Percentiles rank a stretch among this genome's conserved stretches.
Conservation (phyloP, 192 early-diverging fungal species). For the Umbelopsis ramanniana region DNA sequence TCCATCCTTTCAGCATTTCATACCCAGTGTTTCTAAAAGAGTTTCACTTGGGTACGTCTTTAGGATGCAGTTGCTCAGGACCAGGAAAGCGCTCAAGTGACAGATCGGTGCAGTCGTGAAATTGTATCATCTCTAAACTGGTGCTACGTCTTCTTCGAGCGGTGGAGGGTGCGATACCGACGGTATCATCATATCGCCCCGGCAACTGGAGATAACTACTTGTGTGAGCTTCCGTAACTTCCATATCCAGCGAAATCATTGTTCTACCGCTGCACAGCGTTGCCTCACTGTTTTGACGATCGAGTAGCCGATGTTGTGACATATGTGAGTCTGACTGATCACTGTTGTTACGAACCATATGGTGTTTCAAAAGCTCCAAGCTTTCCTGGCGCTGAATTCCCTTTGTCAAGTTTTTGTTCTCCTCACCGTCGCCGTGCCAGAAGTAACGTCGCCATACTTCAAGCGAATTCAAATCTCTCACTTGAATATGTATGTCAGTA, state of each 20-base stretch:
- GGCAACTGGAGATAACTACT: slow-evolving; percentile 15
- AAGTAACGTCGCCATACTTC: slow-evolving; percentile 15
- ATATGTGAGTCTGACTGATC: not conserved
- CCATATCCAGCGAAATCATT: not conserved
- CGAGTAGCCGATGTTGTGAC: not conserved
- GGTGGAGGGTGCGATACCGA: not conserved
- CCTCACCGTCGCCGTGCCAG: not conserved
- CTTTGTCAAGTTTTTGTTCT: not conserved
- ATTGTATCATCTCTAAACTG: slow-evolving; percentile 4
- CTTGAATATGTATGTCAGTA: slow-evolving; percentile 24
- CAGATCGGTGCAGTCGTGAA: not conserved
- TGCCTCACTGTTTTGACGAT: slow-evolving; percentile 18
- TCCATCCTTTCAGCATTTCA: too few species aligned
- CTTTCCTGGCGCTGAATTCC: not conserved
- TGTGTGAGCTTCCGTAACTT: not conserved
- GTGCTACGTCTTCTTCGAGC: slow-evolving; percentile 10
- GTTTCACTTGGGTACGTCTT: not conserved
- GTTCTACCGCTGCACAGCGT: not conserved
- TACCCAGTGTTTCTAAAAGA: not conserved
- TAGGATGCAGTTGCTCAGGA: not conserved
- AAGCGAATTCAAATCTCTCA: slow-evolving; percentile 4
- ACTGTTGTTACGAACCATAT: not conserved
- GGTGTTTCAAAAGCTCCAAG: not conserved
- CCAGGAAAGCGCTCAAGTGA: not conserved
- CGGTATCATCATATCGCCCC: not conserved